phyloP scores from a whole-genome alignment of 2,329 filamentous ascomycete genomes.

The Chaetomiaceae sp. region DNA sequence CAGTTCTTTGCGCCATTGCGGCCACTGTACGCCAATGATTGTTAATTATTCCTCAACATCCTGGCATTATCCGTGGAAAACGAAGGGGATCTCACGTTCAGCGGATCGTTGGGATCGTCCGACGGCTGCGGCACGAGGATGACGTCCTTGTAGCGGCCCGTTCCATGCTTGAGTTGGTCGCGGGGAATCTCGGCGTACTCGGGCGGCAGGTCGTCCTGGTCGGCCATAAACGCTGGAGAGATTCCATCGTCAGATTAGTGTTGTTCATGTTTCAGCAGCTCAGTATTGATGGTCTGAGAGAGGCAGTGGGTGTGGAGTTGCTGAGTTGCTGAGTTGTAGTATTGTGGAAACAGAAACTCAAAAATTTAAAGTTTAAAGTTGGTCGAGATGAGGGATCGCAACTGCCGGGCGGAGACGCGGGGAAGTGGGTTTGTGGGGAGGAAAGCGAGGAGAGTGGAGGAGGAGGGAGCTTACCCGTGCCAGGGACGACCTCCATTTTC shows the following conservation, averaged over 20 bases:
- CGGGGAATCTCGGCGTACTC: constrained; percentile 41
- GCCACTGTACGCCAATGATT: constrained; percentile 29
- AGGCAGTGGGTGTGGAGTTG: background rate
- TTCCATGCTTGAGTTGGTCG: constrained; percentile 38
- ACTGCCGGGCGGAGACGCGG: background rate
- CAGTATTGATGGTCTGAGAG: too few relatives aligned
- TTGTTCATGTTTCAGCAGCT: background rate
- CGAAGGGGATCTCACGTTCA: constrained; percentile 35
- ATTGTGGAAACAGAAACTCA: too few relatives aligned
- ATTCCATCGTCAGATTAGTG: background rate
- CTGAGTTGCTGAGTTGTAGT: background rate
- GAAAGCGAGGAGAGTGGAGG: background rate
- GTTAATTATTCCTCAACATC: too few relatives aligned
- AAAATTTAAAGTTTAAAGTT: too few relatives aligned
- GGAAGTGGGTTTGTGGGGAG: background rate
- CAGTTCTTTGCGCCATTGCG: constrained; percentile 41
- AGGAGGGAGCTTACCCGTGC: constrained; percentile 37
- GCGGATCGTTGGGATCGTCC: constrained; percentile 44
- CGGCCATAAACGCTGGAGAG: constrained; percentile 39
- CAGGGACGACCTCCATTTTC: constrained; percentile 42
- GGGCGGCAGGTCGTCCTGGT: constrained; percentile 42
- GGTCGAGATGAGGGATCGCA: too few relatives aligned
- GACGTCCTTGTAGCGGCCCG: constrained; percentile 31
- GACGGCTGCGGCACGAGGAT: constrained; percentile 43
- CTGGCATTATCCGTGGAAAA: too few relatives aligned